Base-by-base conservation (phyloP, 768 basidiomycete genomes). In the Plicaturopsis crispa region DNA sequence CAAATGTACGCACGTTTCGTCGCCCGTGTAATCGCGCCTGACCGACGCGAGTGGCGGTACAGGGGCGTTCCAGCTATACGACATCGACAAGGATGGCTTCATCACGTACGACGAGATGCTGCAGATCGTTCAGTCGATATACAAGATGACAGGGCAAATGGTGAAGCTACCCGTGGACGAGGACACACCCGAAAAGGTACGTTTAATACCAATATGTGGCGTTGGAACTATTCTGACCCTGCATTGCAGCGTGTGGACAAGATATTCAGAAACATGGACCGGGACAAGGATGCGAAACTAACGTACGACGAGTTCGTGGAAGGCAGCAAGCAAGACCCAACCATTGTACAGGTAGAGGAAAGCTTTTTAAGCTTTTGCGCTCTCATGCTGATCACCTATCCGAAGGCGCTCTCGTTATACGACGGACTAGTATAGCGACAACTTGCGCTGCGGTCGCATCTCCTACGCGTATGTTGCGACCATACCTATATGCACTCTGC, bases 131-230 rank as follows among this genome's bases (percentile, higher is more conserved):
- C 78, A 84, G 52, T 84, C 90, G 32, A 99, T 99, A 66, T 99
- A 98, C 73, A 97, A 94, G 76, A 98, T 99, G 96, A 98, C 96
- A 4, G 96, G 96, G 14, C 82, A 93, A 61, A 97, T 98, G 93
- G 94, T 98, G 47, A 93, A 92, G 59, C 77, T 98, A 16, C 93
- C 96, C n/a, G 70, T 82, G 28, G 96, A 98, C 56, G 96, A 99
- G 63, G 93, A 98, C 65, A 99, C 96, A n/a, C 94, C 96, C 2
- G 92, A 98, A 63, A 99, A 98, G 87, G 93, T 80, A 50, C 38
- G 61, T 37, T 21, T 24, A 21, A n/a, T n/a, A n/a, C n/a, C 19
- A 37, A 40, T 22, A 40, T 23, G 33, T 3, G n/a, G n/a, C 24
- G 16, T 24, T 14, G 7, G 11, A 12, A 21, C 41, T 17, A n/a